Conservation (phyloP, 768 basidiomycete genomes). For the Boletus fagicola region DNA sequence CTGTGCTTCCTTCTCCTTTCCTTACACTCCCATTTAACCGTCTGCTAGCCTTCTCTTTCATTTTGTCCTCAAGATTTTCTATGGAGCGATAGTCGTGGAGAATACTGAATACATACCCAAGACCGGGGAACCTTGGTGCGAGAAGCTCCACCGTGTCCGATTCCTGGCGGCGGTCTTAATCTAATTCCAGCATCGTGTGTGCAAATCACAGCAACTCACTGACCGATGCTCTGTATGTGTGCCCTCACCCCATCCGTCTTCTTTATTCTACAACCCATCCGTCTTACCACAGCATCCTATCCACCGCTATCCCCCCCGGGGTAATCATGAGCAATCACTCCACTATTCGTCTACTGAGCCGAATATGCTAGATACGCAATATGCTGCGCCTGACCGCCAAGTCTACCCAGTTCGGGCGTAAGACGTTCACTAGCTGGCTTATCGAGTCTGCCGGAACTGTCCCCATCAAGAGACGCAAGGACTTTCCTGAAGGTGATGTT, state of each 20-base stretch:
- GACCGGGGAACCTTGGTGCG: conserved; percentile 73
- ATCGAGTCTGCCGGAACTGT: conserved; percentile 87
- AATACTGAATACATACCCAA: conserved; percentile 67
- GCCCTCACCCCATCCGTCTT: not conserved
- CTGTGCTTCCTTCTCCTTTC: conserved; percentile 7
- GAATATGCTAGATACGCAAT: conserved; percentile 55
- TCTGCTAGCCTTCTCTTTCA: conserved; percentile 59
- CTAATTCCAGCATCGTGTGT: conserved; percentile 64
- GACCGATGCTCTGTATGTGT: conserved; percentile 77
- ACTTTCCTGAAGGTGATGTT: conserved; percentile 49
- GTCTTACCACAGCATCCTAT: conserved; percentile 52
- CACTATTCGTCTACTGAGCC: conserved; percentile 5
- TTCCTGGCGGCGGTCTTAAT: not conserved
- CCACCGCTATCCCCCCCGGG: conserved; percentile 67
- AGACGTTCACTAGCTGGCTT: conserved; percentile 86
- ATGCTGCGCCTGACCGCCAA: conserved; percentile 87
- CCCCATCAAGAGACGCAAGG: conserved; percentile 76
- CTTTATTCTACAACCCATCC: not conserved
- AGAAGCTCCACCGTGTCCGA: not conserved
- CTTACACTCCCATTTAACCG: not conserved
- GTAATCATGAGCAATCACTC: conserved; percentile 36
- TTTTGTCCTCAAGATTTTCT: conserved; percentile 88
- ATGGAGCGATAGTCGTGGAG: conserved; percentile 85
- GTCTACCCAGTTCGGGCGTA: conserved; percentile 78
- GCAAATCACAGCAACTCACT: conserved; percentile 86